A percentile compares a stretch with the other conserved stretches of the same genome.
phyloP scores from a whole-genome alignment of 768 basidiomycete genomes.

The Termitomyces heimii region DNA sequence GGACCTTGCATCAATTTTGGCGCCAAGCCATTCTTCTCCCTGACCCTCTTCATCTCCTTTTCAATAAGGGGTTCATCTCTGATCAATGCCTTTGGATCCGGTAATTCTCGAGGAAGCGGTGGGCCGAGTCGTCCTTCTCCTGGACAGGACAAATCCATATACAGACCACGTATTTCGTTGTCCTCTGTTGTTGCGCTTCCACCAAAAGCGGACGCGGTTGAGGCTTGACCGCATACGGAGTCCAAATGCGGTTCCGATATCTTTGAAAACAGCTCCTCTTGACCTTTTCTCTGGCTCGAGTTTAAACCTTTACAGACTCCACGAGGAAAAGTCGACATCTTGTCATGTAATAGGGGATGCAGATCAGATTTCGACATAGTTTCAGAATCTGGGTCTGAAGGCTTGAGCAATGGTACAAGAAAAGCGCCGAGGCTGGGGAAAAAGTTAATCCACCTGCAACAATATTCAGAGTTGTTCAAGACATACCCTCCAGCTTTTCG shows the following conservation, averaged over 20 bases:
- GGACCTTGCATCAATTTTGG: constrained; percentile 7
- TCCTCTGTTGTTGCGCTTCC: not conserved
- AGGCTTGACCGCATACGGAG: constrained; percentile 13
- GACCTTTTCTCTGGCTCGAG: not conserved
- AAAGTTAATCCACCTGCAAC: not conserved
- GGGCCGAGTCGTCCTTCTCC: constrained; percentile 3
- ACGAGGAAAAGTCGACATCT: not conserved
- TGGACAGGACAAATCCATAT: not conserved
- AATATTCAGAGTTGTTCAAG: not conserved
- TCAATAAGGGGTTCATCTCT: constrained; percentile 53
- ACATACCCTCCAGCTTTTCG: constrained; percentile 10
- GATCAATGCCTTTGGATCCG: constrained; percentile 32
- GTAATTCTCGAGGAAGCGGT: constrained; percentile 6
- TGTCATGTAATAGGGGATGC: constrained; percentile 2
- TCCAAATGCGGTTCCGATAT: constrained; percentile 22
- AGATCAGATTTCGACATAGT: constrained; percentile 20
- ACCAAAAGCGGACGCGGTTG: not conserved
- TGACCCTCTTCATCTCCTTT: constrained; percentile 20
- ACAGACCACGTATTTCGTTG: constrained; percentile 3
- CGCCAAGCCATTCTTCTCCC: constrained; percentile 16
- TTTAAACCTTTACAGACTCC: not conserved
- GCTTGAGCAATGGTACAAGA: constrained; percentile 24
- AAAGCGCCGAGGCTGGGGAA: constrained; percentile 31
- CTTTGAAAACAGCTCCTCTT: not conserved
- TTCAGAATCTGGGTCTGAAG: constrained; percentile 3